phyloP scores from a whole-genome alignment of 2,329 filamentous ascomycete genomes.

The Fusarium domesticum region DNA sequence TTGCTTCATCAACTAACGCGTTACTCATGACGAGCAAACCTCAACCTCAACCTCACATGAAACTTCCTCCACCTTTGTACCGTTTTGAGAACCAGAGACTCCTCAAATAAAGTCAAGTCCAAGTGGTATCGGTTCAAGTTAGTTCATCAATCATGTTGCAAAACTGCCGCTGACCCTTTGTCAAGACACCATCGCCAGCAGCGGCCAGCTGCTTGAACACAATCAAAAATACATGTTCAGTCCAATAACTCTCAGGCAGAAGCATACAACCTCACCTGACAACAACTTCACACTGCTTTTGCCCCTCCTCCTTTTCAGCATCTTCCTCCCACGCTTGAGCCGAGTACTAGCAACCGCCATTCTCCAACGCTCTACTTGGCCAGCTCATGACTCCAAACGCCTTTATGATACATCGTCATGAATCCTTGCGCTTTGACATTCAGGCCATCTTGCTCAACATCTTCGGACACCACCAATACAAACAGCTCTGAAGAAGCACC shows the following conservation, averaged over 20 bases:
- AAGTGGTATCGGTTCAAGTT: neutral
- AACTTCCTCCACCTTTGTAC: no score
- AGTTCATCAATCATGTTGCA: neutral
- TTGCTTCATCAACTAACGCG: neutral
- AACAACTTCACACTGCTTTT: no score
- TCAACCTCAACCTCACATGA: neutral
- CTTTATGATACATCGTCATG: neutral
- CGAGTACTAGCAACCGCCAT: no score
- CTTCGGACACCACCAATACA: neutral
- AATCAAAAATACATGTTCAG: no score
- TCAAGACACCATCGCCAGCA: neutral
- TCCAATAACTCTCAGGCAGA: no score
- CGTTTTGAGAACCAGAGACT: no score
- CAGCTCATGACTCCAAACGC: neutral
- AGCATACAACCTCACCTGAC: no score
- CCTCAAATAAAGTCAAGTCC: no score
- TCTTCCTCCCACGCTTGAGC: no score
- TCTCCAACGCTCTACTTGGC: neutral
- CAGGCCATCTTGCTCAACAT: neutral
- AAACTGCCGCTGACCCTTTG: neutral
- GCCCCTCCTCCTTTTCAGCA: no score
- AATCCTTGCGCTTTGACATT: neutral
- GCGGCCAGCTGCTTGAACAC: neutral
- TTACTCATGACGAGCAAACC: neutral
- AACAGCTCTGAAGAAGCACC: neutral